Percentiles rank a stretch among this genome's conserved stretches.
phyloP scores from a whole-genome alignment of 2,329 filamentous ascomycete genomes.

The Phoma sp. region DNA sequence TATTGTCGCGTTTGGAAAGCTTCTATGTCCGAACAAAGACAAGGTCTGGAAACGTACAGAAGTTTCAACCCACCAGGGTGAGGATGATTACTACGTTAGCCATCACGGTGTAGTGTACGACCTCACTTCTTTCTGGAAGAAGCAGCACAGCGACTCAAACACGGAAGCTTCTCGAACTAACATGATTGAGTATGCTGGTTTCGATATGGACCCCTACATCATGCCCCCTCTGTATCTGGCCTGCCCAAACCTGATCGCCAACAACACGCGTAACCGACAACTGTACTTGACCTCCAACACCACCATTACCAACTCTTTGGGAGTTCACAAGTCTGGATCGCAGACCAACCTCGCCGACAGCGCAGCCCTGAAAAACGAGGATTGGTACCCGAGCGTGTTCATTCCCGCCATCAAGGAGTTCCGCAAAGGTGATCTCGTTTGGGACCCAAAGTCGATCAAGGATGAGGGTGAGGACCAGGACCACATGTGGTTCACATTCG shows the following conservation, averaged over 20 bases:
- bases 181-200: constrained; percentile 81
- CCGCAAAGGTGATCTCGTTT: constrained; percentile 87
- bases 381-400: constrained; percentile 82
- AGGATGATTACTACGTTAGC: constrained; percentile 83
- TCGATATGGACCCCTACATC: constrained; percentile 86
- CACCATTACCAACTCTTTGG: constrained; percentile 63
- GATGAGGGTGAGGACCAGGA: constrained; percentile 70
- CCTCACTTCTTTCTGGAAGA: constrained; percentile 83
- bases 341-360: constrained; percentile 60
- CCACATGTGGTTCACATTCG: constrained; percentile 80
- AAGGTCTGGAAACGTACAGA: constrained; percentile 83
- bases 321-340: constrained; percentile 73
- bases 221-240: constrained; percentile 74
- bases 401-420: constrained; percentile 81
- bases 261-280: constrained; percentile 51
- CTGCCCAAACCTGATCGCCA: constrained; percentile 74
- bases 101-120: constrained; percentile 92
- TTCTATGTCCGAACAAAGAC: constrained; percentile 89
- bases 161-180: constrained; percentile 64
- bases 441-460: constrained; percentile 64
- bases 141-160: constrained; percentile 78
- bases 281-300: constrained; percentile 68
- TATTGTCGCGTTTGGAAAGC: constrained; percentile 82
- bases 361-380: constrained; percentile 63
- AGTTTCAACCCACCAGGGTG: constrained; percentile 72